Evolutionary conservation across 176 grass and related monocot genomes (phyloP).

Genomic region (Neostapfia colusana): DNA sequence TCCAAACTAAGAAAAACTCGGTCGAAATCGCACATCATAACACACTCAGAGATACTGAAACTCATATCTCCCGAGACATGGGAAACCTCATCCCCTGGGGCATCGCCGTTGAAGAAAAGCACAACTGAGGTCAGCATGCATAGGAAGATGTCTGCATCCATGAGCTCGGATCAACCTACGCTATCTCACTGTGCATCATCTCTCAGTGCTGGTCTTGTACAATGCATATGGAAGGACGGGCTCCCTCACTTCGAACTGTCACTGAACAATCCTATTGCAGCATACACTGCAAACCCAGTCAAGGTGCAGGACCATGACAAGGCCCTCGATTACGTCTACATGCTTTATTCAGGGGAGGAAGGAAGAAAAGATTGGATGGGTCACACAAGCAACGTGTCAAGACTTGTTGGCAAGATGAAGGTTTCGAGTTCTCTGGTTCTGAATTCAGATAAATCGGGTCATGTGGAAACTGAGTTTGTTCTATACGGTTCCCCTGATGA

Average conservation of each 20-base stretch:
- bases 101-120: slow-evolving; percentile 27
- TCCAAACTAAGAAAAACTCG: slow-evolving; percentile 39
- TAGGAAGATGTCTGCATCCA: slow-evolving; percentile 8
- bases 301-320: slow-evolving; percentile 38
- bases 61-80: slow-evolving; percentile 47
- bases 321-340: slow-evolving; percentile 60
- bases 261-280: slow-evolving; percentile 39
- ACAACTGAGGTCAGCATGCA: neutral
- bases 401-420: slow-evolving; percentile 70
- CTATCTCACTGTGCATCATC: slow-evolving; percentile 39
- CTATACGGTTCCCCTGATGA: slow-evolving; percentile 67
- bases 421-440: slow-evolving; percentile 61
- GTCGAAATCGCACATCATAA: slow-evolving; percentile 43
- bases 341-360: slow-evolving; percentile 56
- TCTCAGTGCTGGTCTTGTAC: slow-evolving; percentile 59
- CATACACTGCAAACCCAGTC: slow-evolving; percentile 56
- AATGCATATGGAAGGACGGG: slow-evolving; percentile 62
- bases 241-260: slow-evolving; percentile 70
- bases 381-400: slow-evolving; percentile 34
- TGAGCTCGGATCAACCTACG: slow-evolving; percentile 28
- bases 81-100: slow-evolving; percentile 29
- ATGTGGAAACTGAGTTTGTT: slow-evolving; percentile 69
- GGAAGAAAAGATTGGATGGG: slow-evolving; percentile 54
- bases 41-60: slow-evolving; percentile 52
- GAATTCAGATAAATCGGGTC: slow-evolving; percentile 37